phyloP scores from a whole-genome alignment of 768 basidiomycete genomes.

The Leccinum subgranulosum region DNA sequence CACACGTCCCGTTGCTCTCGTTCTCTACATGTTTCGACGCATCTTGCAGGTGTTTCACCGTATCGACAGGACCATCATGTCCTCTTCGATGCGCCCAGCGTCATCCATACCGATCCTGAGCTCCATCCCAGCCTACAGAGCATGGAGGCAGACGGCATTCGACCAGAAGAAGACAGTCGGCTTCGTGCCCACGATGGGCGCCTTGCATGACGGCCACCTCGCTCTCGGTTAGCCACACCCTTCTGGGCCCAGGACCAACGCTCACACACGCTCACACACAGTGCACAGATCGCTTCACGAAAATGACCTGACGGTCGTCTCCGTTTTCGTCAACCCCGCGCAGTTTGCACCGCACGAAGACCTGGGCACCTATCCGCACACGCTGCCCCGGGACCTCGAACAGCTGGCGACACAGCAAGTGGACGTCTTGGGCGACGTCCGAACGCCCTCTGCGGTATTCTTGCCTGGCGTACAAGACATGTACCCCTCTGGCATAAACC shows the following conservation, averaged over 20 bases:
- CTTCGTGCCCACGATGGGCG: slow-evolving; percentile 98
- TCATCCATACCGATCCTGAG: slow-evolving; percentile 49
- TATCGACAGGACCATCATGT: slow-evolving; percentile 11
- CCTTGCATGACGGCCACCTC: slow-evolving; percentile 90
- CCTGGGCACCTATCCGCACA: slow-evolving; percentile 86
- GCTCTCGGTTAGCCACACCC: slow-evolving; percentile 67
- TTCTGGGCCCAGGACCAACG: background rate
- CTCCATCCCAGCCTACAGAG: slow-evolving; percentile 57
- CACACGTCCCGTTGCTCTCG: background rate
- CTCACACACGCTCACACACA: slow-evolving; percentile 30
- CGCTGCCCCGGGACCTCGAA: slow-evolving; percentile 70
- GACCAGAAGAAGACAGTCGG: slow-evolving; percentile 69
- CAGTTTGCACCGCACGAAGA: slow-evolving; percentile 98
- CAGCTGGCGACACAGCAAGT: slow-evolving; percentile 45
- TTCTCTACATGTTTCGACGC: slow-evolving; percentile 8
- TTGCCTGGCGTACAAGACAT: slow-evolving; percentile 77
- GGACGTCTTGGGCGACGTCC: slow-evolving; percentile 27
- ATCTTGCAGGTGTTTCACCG: background rate
- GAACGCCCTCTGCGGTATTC: slow-evolving; percentile 69
- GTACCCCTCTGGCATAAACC: slow-evolving; percentile 90
- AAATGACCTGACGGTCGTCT: slow-evolving; percentile 86
- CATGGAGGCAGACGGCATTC: slow-evolving; percentile 71
- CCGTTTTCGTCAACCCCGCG: slow-evolving; percentile 97
- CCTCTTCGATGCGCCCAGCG: slow-evolving; percentile 21
- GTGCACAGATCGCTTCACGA: slow-evolving; percentile 72